These are phyloP conservation scores for Paraurostyla sp. DNA, from an alignment of 73 alveolate genomes.

Conservation along the genomic window DNA sequence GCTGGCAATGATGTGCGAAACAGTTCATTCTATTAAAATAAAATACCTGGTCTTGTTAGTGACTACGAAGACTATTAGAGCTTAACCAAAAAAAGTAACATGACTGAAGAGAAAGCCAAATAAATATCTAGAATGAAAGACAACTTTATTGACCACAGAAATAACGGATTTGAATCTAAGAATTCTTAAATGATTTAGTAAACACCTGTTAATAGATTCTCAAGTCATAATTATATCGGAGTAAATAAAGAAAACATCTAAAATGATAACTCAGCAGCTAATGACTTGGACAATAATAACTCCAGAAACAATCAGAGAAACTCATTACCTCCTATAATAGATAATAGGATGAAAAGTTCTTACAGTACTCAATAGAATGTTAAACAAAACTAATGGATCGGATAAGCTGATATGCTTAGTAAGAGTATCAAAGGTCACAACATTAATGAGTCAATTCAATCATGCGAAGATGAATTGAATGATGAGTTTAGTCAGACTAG, in stretches of 20 bases:
- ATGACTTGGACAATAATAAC: background rate
- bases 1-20: background rate
- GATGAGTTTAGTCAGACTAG: background rate
- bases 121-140: background rate
- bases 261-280: background rate
- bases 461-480: background rate
- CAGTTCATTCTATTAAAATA: background rate
- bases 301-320: background rate
- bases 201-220: background rate
- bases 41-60: background rate
- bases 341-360: background rate
- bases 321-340: background rate
- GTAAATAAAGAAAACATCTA: conserved; percentile 13
- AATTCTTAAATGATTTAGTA: background rate
- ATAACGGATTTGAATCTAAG: background rate
- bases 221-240: conserved; percentile 12
- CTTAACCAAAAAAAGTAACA: background rate
- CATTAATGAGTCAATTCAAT: background rate
- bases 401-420: background rate
- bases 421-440: background rate
- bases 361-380: background rate
- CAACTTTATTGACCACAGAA: background rate
- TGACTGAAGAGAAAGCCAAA: background rate
- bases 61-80: background rate
- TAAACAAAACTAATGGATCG: conserved; percentile 25